Conservation (phyloP, 208 protist genomes). For the Trichomonas vaginalis region DNA sequence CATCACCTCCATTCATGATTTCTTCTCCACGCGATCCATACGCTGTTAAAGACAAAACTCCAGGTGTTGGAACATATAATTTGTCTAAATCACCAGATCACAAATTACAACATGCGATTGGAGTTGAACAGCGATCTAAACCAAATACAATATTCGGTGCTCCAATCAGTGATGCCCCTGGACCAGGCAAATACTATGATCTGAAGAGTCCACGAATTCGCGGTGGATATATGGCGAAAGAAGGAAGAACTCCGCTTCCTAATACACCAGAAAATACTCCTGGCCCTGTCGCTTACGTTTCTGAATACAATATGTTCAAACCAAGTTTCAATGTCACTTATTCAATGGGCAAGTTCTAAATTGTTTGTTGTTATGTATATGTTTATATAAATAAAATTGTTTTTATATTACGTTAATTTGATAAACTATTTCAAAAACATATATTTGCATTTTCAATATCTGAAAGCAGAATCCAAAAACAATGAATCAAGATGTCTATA, state of each 20-base stretch:
- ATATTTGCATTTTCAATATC: too few relatives aligned
- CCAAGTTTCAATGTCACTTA: not conserved
- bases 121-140: not conserved
- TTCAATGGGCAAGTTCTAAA: not conserved
- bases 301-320: not conserved
- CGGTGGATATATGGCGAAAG: not conserved
- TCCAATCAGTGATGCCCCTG: not conserved
- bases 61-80: not conserved
- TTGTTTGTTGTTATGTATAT: too few relatives aligned
- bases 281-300: not conserved
- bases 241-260: not conserved
- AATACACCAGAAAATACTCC: not conserved
- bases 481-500: too few relatives aligned
- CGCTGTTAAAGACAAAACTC: not conserved
- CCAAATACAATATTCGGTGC: not conserved
- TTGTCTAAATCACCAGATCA: not conserved
- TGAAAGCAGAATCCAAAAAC: too few relatives aligned
- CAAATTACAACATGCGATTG: not conserved
- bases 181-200: not conserved
- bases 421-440: too few relatives aligned
- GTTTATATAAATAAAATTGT: too few relatives aligned
- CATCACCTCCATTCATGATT: not conserved
- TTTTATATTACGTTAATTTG: too few relatives aligned
- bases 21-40: not conserved
- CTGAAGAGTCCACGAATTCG: not conserved